These are phyloP conservation scores for Evansstolkia leycettana DNA, from an alignment of 495 filamentous ascomycete genomes.

Conservation along the genomic window DNA sequence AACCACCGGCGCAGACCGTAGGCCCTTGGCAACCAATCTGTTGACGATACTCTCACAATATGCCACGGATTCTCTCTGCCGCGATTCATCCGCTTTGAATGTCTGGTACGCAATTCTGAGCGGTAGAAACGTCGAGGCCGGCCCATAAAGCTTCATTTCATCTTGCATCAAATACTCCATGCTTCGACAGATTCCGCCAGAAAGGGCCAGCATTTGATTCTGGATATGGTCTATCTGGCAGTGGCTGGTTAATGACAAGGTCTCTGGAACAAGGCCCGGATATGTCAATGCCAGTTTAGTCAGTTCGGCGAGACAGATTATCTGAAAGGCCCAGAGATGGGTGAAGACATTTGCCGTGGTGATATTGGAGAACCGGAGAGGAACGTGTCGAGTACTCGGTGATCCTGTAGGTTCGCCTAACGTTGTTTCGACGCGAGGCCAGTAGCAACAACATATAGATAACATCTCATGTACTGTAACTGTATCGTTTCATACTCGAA, in stretches of 20 bases:
- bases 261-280: background rate
- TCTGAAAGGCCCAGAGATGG: slow-evolving; percentile 23
- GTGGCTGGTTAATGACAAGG: background rate
- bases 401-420: slow-evolving; percentile 1
- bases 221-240: background rate
- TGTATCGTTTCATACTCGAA: no score
- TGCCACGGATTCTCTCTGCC: no score
- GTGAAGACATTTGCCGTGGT: slow-evolving; percentile 23
- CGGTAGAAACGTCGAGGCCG: slow-evolving; percentile 21
- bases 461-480: no score
- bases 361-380: slow-evolving; percentile 20
- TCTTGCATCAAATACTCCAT: slow-evolving; percentile 27
- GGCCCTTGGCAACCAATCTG: no score
- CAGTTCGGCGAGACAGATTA: slow-evolving; percentile 19
- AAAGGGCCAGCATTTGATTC: slow-evolving; percentile 5
- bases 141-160: slow-evolving; percentile 29
- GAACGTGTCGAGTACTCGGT: background rate
- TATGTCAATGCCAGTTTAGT: slow-evolving; percentile 2
- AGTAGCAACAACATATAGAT: no score
- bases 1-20: no score
- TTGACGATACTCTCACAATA: no score
- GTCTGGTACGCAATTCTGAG: slow-evolving; percentile 1
- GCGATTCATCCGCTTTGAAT: background rate
- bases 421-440: no score
- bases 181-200: slow-evolving; percentile 19